phyloP scores from a whole-genome alignment of 495 filamentous ascomycete species.

The Bacidia gigantensis region DNA sequence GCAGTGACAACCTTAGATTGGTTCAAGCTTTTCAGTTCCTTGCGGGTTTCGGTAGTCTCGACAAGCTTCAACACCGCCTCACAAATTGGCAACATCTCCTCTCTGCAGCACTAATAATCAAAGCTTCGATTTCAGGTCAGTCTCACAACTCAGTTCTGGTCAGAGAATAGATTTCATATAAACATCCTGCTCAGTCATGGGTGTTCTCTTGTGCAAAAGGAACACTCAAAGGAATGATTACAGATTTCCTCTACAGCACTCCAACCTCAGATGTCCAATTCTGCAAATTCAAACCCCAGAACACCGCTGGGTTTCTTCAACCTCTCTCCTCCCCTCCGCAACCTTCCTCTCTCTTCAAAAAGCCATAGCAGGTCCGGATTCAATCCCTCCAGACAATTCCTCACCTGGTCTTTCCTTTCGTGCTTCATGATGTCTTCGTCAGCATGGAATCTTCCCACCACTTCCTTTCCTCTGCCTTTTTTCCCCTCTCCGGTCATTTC shows the following conservation, averaged over 20 bases:
- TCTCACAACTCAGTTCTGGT: background rate
- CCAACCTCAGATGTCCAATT: constrained; percentile 14
- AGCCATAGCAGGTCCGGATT: constrained; percentile 69
- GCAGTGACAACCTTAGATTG: background rate
- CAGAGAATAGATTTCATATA: background rate
- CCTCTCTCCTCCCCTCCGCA: constrained; percentile 23
- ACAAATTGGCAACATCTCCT: constrained; percentile 6
- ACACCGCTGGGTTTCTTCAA: constrained; percentile 24
- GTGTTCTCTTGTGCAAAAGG: too few relatives aligned
- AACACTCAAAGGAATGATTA: background rate
- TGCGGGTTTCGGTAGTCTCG: background rate
- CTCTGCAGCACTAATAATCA: constrained; percentile 25
- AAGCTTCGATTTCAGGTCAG: background rate
- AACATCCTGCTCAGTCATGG: background rate
- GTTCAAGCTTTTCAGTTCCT: background rate
- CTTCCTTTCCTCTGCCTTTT: constrained; percentile 31
- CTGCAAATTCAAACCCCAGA: constrained; percentile 29
- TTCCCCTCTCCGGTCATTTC: too few relatives aligned
- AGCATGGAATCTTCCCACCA: constrained; percentile 50
- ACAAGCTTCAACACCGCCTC: background rate
- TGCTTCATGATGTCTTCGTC: constrained; percentile 37
- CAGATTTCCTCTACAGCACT: background rate
- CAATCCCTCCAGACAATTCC: constrained; percentile 38
- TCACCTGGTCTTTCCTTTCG: constrained; percentile 32
- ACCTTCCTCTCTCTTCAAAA: constrained; percentile 26